phyloP scores from a whole-genome alignment of 306 rosid species.

The Inga oerstediana region DNA sequence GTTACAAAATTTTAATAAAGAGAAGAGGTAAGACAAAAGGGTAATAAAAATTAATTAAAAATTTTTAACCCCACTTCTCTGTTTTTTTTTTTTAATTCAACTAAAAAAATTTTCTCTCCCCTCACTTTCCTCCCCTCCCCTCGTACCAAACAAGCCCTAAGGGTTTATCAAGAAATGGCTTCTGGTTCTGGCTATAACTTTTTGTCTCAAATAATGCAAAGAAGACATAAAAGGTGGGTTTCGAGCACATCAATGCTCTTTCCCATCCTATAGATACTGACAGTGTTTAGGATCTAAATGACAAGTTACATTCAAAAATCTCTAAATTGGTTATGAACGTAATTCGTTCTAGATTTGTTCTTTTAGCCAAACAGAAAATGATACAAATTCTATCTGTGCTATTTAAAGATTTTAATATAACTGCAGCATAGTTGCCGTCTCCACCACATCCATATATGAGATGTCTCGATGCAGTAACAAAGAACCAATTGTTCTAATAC shows the following conservation, averaged over 20 bases:
- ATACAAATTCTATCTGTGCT: neutral
- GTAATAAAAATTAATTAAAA: too few species aligned
- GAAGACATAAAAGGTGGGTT: neutral
- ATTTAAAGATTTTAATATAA: neutral
- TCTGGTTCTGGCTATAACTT: neutral
- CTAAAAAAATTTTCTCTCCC: too few species aligned
- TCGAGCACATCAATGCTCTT: neutral
- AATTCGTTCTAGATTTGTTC: neutral
- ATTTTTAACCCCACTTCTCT: too few species aligned
- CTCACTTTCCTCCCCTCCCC: too few species aligned
- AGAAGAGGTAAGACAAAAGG: too few species aligned
- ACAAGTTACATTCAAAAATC: neutral
- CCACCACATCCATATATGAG: neutral
- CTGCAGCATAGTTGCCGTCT: neutral
- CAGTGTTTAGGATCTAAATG: neutral
- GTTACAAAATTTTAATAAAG: too few species aligned
- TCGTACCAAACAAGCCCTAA: neutral
- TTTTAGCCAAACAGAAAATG: neutral
- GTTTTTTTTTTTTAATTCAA: too few species aligned
- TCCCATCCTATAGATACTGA: neutral
- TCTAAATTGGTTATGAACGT: constrained; percentile 2
- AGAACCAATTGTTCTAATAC: neutral
- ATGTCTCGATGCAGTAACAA: constrained; percentile 26
- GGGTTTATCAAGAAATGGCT: neutral
- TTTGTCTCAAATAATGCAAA: neutral